Percentiles rank a stretch among this genome's conserved stretches.
Evolutionary conservation across 306 rosid genomes (phyloP).

Genomic region (Leucaena leucocephala): DNA sequence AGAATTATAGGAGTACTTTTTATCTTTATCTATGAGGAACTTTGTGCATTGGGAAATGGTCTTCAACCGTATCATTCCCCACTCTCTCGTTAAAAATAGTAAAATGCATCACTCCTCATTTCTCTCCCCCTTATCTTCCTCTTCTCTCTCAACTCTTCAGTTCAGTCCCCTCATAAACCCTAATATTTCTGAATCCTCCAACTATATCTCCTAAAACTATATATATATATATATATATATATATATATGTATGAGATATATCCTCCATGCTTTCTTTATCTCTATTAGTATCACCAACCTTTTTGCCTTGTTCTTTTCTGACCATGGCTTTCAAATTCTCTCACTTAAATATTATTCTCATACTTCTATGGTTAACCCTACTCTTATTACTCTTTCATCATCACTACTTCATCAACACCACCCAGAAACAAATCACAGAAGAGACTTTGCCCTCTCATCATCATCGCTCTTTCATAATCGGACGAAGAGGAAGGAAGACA

Average conservation of each 20-base stretch:
- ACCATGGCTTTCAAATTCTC: constrained; percentile 59
- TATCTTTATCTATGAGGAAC: neutral
- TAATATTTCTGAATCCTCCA: neutral
- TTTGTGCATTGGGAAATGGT: neutral
- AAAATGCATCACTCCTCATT: neutral
- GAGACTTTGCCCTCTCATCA: constrained; percentile 18
- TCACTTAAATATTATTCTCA: constrained; percentile 32
- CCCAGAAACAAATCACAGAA: constrained; percentile 36
- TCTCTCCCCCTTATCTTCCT: neutral
- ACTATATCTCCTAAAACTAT: neutral
- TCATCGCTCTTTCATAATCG: neutral
- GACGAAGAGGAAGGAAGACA: constrained; percentile 50
- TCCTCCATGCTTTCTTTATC: constrained; percentile 47
- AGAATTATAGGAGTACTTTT: too few relatives aligned
- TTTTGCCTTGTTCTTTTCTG: constrained; percentile 25
- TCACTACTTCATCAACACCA: constrained; percentile 31
- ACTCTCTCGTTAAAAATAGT: neutral
- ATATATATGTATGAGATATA: neutral
- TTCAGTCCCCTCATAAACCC: neutral
- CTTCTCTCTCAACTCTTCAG: neutral
- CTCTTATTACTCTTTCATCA: constrained; percentile 40
- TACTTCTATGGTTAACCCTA: neutral
- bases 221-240: neutral
- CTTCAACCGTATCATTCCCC: neutral
- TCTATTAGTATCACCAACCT: neutral